Evolutionary conservation across 352 stramenopile species (phyloP), one percentile per base, ranked within the genome.

Genomic region (Phytophthora aleatoria): DNA sequence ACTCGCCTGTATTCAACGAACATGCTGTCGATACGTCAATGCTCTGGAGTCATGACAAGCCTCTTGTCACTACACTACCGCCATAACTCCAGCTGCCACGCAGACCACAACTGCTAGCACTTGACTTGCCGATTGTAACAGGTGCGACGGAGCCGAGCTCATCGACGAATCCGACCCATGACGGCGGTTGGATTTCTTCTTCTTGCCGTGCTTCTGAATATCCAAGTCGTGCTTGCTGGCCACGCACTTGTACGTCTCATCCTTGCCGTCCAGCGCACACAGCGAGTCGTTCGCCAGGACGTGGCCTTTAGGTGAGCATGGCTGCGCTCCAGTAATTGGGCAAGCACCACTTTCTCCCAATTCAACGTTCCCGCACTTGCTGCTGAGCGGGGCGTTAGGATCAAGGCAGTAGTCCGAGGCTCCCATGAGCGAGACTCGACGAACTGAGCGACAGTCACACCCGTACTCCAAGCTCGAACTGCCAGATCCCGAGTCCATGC

Each of bases 191-290:
- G 48, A 60, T 49, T 74, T 73, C 30, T 72, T 76, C 67, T 79
- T 84, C 45, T 70, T 74, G 47, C 78, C 77, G 6, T 84, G 69
- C 52, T 82, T 85, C 49, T 87, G 80, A 42, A 86, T 87, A 6
- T 90, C 74, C 56, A 89, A 39, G 24, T 92, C 84, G 8, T 87
- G 69, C 28, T 75, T 77, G 61, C 79, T 90, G 13, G 81, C 79
- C 24, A 88, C 79, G 41, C 84, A 92, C 67, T 92, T 91, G 72
- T 86, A 92, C 16, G 80, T 85, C 2, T 80, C 71, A 58, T 90
- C 79, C 42, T 76, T 76, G 9, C 85, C 73, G 57, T 92, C 80
- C 48, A 85, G 67, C 7, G 63, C 62, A 52, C 84, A 92, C 11
- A 85, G 39, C 33, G 81, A 85, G 66, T 92, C 74, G 47, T 87